Evolutionary conservation across 192 early-diverging fungal species (phyloP), one percentile per base, ranked within the genome.

Genomic region (Oehlia diaphana): DNA sequence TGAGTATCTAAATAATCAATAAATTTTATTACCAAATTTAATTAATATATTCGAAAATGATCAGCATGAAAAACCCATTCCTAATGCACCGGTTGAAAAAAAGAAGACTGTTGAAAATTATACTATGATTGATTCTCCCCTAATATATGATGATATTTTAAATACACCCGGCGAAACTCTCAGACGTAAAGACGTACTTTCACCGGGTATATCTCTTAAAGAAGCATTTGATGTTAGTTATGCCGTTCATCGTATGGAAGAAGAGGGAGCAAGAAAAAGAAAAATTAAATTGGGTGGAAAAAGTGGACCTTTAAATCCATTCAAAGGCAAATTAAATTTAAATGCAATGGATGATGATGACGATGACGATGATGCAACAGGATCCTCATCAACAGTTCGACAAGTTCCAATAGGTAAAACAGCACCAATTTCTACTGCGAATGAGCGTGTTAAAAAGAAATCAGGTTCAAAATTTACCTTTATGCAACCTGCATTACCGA

Each of bases 201-300:
- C 87, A 42, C 89, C 87, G 33, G 88, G 88, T 2, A 80, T 90
- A 63, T 79, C 82, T 26, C 87, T 95, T 76, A 95, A 93, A 80
- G 87, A 93, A 76, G 91, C 91, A 19, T 92, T 93, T 78, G 92
- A 93, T 80, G 85, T 95, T 73, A 90, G 92, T 31, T 93, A 91
- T 79, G 92, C 93, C 49, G 91, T 95, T 61, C 92, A 92, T 70
- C 87, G 93, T 28, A 91, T 93, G 86, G 92, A 89, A 69, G 90
- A 93, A 79, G 90, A 93, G 58, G 78, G 63, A 3, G 74, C 86
- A 19, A 83, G 80, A 63, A 69, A 64, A 76, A 78, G 64, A 14
- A 82, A 73, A 23, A n/a, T 82, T 26, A 68, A 80, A 28, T 35
- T 63, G 13, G 31, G 66, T 1, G 47, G 78, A 13, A 63, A 75